Evolutionary conservation across 345 rosid species (phyloP).

Genomic region (Euphorbia tirucalli): DNA sequence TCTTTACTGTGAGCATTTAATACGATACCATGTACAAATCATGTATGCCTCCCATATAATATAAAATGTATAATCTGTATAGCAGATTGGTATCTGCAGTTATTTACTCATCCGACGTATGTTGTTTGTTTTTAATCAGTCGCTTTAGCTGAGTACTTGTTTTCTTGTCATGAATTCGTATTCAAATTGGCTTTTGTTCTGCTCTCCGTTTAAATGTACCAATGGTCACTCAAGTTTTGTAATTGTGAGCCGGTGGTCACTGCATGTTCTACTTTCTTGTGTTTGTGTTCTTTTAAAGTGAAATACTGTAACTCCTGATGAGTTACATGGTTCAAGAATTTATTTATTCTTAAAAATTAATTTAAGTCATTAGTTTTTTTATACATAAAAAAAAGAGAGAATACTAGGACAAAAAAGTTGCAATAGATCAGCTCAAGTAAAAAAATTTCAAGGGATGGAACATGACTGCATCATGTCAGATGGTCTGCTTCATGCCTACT

Average conservation of each 20-base stretch:
- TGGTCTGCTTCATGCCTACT: constrained; percentile 12
- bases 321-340: too few species aligned
- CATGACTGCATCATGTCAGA: constrained; percentile 13
- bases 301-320: too few species aligned
- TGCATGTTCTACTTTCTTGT: too few species aligned
- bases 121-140: not conserved
- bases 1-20: constrained; percentile 18
- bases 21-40: constrained; percentile 16
- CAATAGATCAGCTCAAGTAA: not conserved
- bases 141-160: not conserved
- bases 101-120: constrained; percentile 6
- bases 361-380: too few species aligned
- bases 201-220: too few species aligned
- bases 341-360: too few species aligned
- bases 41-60: constrained; percentile 11
- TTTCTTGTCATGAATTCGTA: not conserved
- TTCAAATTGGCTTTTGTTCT: too few species aligned
- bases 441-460: not conserved
- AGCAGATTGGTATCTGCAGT: constrained; percentile 15
- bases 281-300: too few species aligned
- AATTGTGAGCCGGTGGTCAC: too few species aligned
- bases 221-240: too few species aligned
- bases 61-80: not conserved
- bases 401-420: too few species aligned
- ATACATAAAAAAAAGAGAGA: too few species aligned